Evolutionary conservation across 352 stramenopile species (phyloP).

Genomic region (Halophytophthora batemanensis): DNA sequence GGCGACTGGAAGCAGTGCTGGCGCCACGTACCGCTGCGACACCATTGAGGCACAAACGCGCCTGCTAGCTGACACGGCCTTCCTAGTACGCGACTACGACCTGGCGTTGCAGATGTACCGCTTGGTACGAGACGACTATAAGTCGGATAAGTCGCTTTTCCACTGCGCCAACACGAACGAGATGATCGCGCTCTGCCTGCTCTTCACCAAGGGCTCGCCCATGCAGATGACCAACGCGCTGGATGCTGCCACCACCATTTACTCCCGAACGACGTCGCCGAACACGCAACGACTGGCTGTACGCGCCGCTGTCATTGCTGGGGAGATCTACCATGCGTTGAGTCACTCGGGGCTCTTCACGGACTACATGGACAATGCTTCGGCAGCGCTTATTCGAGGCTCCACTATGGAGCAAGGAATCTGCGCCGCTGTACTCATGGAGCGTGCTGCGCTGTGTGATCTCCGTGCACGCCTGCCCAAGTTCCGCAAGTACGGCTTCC

Average conservation of each 20-base stretch:
- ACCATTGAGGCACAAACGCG: conserved; percentile 90
- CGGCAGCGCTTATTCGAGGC: conserved; percentile 72
- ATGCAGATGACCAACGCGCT: conserved; percentile 86
- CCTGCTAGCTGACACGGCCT: conserved; percentile 86
- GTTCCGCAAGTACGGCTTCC: conserved; percentile 87
- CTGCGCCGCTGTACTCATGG: conserved; percentile 80
- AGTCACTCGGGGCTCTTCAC: conserved; percentile 76
- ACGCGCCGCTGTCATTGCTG: conserved; percentile 62
- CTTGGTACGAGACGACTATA: conserved; percentile 89
- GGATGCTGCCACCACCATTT: conserved; percentile 59
- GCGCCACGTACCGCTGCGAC: conserved; percentile 68
- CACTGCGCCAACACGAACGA: conserved; percentile 85
- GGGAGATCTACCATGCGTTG: conserved; percentile 78
- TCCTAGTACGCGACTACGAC: conserved; percentile 89
- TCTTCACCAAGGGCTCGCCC: conserved; percentile 72
- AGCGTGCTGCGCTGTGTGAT: conserved; percentile 76
- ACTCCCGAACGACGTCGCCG: conserved; percentile 51
- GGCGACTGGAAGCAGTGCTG: conserved; percentile 14
- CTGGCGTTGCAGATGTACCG: conserved; percentile 89
- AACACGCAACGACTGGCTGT: conserved; percentile 57
- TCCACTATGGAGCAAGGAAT: conserved; percentile 85
- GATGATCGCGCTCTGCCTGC: conserved; percentile 83
- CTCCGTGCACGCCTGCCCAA: conserved; percentile 63
- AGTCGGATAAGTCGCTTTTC: conserved; percentile 83
- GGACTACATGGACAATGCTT: conserved; percentile 87